Percentiles rank a stretch among this genome's conserved stretches.
phyloP scores from a whole-genome alignment of 352 stramenopile species.

The Blastocystis sp. region DNA sequence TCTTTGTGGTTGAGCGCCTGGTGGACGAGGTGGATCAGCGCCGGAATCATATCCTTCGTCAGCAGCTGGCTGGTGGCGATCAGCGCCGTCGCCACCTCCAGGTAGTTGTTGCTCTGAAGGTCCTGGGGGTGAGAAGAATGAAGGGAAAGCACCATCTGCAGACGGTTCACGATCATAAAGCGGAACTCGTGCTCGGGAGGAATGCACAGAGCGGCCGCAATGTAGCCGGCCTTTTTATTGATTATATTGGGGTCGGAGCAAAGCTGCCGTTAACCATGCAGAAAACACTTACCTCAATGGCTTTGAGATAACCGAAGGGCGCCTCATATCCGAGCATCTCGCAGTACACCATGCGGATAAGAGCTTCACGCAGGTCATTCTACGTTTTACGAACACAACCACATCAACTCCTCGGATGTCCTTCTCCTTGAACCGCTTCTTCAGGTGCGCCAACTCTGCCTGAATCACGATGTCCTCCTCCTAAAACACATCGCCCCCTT shows the following conservation, averaged over 20 bases:
- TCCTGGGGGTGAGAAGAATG: slow-evolving; percentile 15
- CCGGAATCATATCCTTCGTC: slow-evolving; percentile 93
- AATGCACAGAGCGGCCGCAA: slow-evolving; percentile 73
- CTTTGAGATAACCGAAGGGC: slow-evolving; percentile 94
- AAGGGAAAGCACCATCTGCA: slow-evolving; percentile 72
- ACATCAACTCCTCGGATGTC: slow-evolving; percentile 35
- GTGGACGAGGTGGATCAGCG: slow-evolving; percentile 81
- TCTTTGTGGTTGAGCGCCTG: slow-evolving; percentile 85
- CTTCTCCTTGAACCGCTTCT: slow-evolving; percentile 52
- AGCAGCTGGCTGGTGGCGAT: slow-evolving; percentile 86
- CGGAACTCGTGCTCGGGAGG: slow-evolving; percentile 95
- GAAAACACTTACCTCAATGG: slow-evolving; percentile 70
- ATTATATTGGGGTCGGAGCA: slow-evolving; percentile 78
- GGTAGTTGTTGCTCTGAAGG: slow-evolving; percentile 54
- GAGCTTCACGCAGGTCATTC: slow-evolving; percentile 56
- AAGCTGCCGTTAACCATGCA: slow-evolving; percentile 63
- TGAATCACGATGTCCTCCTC: slow-evolving; percentile 56
- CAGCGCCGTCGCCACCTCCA: slow-evolving; percentile 69
- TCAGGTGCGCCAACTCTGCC: slow-evolving; percentile 26
- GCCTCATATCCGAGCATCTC: slow-evolving; percentile 99
- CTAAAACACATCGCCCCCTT: neutral
- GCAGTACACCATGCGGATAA: slow-evolving; percentile 98
- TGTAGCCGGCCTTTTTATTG: slow-evolving; percentile 82
- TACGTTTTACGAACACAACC: neutral
- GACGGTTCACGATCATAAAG: slow-evolving; percentile 99